These are phyloP conservation scores for Gleditsia sinensis DNA, from an alignment of 306 rosid species.

Conservation along the genomic window DNA sequence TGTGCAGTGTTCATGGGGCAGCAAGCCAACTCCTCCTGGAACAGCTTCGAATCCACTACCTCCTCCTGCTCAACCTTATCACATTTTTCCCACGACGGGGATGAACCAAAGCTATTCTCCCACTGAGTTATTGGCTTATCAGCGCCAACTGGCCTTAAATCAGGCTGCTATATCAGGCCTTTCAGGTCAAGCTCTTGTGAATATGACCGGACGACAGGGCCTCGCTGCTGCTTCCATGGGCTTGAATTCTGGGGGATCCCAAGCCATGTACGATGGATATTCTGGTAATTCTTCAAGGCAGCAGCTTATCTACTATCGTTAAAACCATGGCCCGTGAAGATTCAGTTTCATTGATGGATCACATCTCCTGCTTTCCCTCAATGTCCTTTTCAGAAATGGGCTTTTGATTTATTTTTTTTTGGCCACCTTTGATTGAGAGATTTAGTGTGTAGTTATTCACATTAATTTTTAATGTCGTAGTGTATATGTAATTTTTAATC, in stretches of 20 bases:
- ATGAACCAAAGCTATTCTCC: constrained; percentile 78
- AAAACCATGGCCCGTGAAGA: constrained; percentile 22
- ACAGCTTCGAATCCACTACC: constrained; percentile 56
- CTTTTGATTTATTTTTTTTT: no score
- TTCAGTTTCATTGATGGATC: constrained; percentile 30
- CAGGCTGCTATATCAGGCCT: constrained; percentile 73
- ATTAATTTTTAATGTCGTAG: constrained; percentile 38
- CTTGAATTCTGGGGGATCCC: constrained; percentile 60
- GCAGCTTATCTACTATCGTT: constrained; percentile 79
- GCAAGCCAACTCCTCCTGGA: constrained; percentile 70
- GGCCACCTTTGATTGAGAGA: constrained; percentile 26
- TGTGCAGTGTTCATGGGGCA: constrained; percentile 68
- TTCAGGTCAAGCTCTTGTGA: constrained; percentile 65
- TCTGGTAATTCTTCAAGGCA: constrained; percentile 63
- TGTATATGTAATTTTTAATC: constrained; percentile 48
- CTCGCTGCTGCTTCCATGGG: constrained; percentile 65
- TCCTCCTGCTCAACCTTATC: constrained; percentile 70
- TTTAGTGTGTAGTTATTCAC: constrained; percentile 46
- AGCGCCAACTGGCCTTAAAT: constrained; percentile 74
- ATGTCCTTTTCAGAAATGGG: constrained; percentile 28
- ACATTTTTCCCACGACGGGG: constrained; percentile 61
- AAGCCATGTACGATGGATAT: constrained; percentile 74
- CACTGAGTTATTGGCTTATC: constrained; percentile 72
- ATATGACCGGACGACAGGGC: constrained; percentile 63
- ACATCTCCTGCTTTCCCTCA: constrained; percentile 36